phyloP scores from a whole-genome alignment of 805 yeast species.

The Hanseniaspora nectarophila region DNA sequence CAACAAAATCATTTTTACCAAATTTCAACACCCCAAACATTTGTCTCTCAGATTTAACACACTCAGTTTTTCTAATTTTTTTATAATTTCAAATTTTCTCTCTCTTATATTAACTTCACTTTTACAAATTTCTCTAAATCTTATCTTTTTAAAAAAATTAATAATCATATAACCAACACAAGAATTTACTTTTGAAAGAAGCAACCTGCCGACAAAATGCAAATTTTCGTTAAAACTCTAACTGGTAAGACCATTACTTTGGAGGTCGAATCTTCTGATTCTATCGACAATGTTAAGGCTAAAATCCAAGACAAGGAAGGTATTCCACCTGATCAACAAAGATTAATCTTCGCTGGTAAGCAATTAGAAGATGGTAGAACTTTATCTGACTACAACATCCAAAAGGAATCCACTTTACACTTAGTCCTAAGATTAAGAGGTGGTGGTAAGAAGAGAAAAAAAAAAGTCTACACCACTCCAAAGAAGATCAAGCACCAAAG shows the following conservation, averaged over 20 bases:
- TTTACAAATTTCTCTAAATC: too few species aligned
- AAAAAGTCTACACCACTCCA: constrained; percentile 99
- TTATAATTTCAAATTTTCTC: background rate
- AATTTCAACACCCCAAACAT: too few species aligned
- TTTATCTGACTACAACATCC: constrained; percentile 93
- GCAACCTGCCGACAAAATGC: constrained; percentile 56
- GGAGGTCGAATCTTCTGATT: constrained; percentile 95
- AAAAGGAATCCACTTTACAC: constrained; percentile 92
- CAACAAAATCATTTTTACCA: too few species aligned
- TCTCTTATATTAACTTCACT: too few species aligned
- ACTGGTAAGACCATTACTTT: constrained; percentile 98
- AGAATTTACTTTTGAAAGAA: constrained; percentile 25
- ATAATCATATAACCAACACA: background rate
- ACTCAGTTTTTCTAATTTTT: too few species aligned
- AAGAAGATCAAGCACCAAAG: constrained; percentile 99
- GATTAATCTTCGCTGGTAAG: constrained; percentile 95
- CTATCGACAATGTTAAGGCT: constrained; percentile 91
- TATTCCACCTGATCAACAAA: constrained; percentile 95
- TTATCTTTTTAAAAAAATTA: background rate
- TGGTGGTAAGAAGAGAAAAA: constrained; percentile 99
- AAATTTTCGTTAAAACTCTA: constrained; percentile 97
- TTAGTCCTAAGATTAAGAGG: constrained; percentile 97
- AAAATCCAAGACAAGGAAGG: constrained; percentile 97
- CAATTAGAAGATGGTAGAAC: constrained; percentile 96
- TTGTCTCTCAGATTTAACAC: too few species aligned